Evolutionary conservation across 441 rosid genomes (phyloP).

Genomic region (Pelargonium cotyledonis): DNA sequence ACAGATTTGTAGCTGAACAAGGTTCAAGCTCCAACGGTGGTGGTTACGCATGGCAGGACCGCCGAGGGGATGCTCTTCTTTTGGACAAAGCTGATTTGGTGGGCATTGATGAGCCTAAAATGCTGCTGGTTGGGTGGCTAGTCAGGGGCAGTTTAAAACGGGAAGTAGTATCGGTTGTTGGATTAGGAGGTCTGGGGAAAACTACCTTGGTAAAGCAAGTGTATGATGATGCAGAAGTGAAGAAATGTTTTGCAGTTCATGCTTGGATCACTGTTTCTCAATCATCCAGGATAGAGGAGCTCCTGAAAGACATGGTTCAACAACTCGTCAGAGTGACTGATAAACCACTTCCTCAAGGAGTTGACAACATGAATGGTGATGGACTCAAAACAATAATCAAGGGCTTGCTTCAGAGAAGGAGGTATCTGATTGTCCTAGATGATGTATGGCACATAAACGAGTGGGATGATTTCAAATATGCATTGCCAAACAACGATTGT

Average conservation of each 20-base stretch:
- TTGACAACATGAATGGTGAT: slow-evolving; percentile 16
- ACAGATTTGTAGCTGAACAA: slow-evolving; percentile 5
- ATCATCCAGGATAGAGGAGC: slow-evolving; percentile 15
- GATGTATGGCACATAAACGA: slow-evolving; percentile 28
- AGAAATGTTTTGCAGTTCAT: slow-evolving; percentile 12
- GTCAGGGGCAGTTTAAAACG: slow-evolving; percentile 1
- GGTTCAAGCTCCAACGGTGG: background rate
- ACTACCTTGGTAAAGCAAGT: slow-evolving; percentile 22
- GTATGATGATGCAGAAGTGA: slow-evolving; percentile 16
- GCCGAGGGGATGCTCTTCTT: slow-evolving; percentile 18
- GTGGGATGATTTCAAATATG: slow-evolving; percentile 32
- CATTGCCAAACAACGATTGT: slow-evolving; percentile 23
- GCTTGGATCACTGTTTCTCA: slow-evolving; percentile 23
- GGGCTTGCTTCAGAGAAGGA: slow-evolving; percentile 19
- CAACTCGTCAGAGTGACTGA: slow-evolving; percentile 13
- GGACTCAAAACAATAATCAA: slow-evolving; percentile 24
- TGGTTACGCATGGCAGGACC: slow-evolving; percentile 13
- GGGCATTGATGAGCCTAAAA: slow-evolving; percentile 23
- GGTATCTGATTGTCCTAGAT: slow-evolving; percentile 36
- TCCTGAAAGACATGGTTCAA: slow-evolving; percentile 16
- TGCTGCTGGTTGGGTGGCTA: slow-evolving; percentile 14
- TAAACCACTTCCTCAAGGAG: slow-evolving; percentile 11
- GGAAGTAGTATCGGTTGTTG: slow-evolving; percentile 18
- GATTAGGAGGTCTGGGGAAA: slow-evolving; percentile 27
- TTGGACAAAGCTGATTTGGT: slow-evolving; percentile 20